A percentile compares a stretch with the other conserved stretches of the same genome.
These are phyloP conservation scores for Candida broadrunensis DNA, from an alignment of 805 yeast genomes.

Conservation along the genomic window DNA sequence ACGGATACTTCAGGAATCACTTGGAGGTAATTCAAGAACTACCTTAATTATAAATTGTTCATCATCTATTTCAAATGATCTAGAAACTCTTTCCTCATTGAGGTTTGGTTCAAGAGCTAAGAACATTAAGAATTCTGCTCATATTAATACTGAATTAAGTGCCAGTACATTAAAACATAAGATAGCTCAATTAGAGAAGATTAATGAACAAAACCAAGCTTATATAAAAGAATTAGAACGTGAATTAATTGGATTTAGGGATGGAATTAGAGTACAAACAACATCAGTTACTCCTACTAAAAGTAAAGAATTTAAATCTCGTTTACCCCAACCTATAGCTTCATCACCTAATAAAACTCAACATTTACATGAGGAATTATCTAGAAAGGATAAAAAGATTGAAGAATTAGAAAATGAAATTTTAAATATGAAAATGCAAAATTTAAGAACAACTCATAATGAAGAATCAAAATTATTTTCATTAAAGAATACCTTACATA, in stretches of 20 bases:
- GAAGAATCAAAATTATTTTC: constrained; percentile 49
- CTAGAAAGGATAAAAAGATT: constrained; percentile 26
- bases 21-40: constrained; percentile 88
- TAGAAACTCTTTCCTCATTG: constrained; percentile 79
- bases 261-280: constrained; percentile 18
- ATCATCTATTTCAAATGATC: constrained; percentile 70
- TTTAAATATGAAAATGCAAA: constrained; percentile 26
- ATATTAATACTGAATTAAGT: constrained; percentile 58
- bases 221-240: constrained; percentile 40
- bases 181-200: constrained; percentile 31
- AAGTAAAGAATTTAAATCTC: not conserved
- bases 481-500: constrained; percentile 57
- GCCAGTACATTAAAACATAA: constrained; percentile 45
- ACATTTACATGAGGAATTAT: constrained; percentile 16
- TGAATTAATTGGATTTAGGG: constrained; percentile 36
- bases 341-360: constrained; percentile 2
- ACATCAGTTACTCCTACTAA: not conserved
- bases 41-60: constrained; percentile 84
- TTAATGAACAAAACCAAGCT: constrained; percentile 22
- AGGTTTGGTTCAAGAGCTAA: constrained; percentile 89
- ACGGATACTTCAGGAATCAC: constrained; percentile 68
- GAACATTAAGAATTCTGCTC: constrained; percentile 67
- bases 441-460: constrained; percentile 28
- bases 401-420: constrained; percentile 27
- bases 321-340: constrained; percentile 1